Evolutionary conservation across 1,139 yeast species (phyloP).

Genomic region (Scheffersomyces illinoinensis): DNA sequence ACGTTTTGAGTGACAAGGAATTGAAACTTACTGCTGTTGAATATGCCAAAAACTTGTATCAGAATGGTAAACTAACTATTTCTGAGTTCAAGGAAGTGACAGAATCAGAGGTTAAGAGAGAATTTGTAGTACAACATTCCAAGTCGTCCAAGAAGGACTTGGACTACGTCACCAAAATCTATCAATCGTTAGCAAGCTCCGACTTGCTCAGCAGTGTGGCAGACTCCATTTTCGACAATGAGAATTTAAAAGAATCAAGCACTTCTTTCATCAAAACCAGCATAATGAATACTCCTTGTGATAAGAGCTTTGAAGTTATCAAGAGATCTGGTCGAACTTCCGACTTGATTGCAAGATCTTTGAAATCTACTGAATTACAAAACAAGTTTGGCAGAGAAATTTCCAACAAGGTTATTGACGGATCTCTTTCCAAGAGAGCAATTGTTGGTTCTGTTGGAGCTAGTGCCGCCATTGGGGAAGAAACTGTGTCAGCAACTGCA

Average conservation of each 20-base stretch:
- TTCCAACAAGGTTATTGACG: conserved; percentile 9
- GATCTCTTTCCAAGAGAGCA: conserved; percentile 12
- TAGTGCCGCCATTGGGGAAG: conserved; percentile 5
- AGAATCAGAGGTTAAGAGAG: conserved; percentile 2
- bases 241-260: conserved; percentile 18
- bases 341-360: conserved; percentile 16
- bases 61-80: conserved; percentile 14
- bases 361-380: conserved; percentile 16
- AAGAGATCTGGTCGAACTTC: conserved; percentile 27
- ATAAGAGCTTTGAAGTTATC: conserved; percentile 20
- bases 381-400: conserved; percentile 14
- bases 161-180: conserved; percentile 19
- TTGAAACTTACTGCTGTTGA: conserved; percentile 16
- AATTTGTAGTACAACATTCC: neutral
- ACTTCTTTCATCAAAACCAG: conserved; percentile 13
- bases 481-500: neutral
- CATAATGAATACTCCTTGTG: conserved; percentile 23
- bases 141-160: conserved; percentile 20
- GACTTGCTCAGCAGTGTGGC: conserved; percentile 24
- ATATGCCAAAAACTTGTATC: conserved; percentile 19
- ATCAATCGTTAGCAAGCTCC: conserved; percentile 23
- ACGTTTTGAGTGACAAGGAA: conserved; percentile 24
- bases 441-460: conserved; percentile 2
- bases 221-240: conserved; percentile 22
- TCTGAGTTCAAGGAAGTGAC: neutral